These are phyloP conservation scores for Paradendryphiella salina DNA, from an alignment of 2,329 filamentous ascomycete species.

Conservation along the genomic window DNA sequence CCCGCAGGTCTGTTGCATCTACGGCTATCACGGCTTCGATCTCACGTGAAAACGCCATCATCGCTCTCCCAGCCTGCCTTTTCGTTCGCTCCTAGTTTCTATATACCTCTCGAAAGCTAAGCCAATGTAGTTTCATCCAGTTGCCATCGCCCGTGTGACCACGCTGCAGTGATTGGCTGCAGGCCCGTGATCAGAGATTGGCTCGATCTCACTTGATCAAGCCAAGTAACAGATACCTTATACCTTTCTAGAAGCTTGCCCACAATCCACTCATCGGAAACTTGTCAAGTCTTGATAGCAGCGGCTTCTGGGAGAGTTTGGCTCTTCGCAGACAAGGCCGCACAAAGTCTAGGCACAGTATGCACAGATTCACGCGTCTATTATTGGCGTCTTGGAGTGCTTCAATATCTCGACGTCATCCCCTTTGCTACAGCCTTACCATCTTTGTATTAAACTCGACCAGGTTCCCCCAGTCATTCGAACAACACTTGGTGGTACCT, in stretches of 20 bases:
- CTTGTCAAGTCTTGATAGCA: not conserved
- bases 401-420: not conserved
- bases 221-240: not conserved
- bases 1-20: not conserved
- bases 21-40: not conserved
- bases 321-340: too few species aligned
- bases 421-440: not conserved
- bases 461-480: constrained; percentile 47
- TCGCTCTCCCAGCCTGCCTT: too few species aligned
- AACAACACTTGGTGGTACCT: constrained; percentile 54
- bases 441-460: not conserved
- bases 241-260: not conserved
- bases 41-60: not conserved
- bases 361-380: not conserved
- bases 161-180: not conserved
- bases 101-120: not conserved
- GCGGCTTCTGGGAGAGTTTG: too few species aligned
- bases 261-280: not conserved
- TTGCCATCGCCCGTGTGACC: not conserved
- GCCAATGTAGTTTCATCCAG: not conserved
- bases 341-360: not conserved
- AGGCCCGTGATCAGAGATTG: not conserved
- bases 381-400: not conserved
- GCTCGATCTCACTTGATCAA: not conserved
- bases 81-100: too few species aligned